Percentiles rank a stretch among this genome's conserved stretches.
phyloP scores from a whole-genome alignment of 306 rosid species.

The Vigna trinervia region DNA sequence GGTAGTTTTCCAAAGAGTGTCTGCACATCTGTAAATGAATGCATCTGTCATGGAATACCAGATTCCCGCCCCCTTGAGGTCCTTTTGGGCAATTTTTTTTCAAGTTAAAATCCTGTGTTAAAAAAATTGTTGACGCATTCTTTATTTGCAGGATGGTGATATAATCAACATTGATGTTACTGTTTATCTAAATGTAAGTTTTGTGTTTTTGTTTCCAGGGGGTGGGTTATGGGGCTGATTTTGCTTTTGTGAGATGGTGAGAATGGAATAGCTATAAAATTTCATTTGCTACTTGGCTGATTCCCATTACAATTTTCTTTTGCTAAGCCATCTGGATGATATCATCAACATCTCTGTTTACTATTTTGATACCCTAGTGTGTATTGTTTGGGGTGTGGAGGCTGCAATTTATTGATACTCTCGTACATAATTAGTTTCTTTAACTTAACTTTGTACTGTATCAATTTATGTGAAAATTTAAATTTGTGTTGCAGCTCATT shows the following conservation, averaged over 20 bases:
- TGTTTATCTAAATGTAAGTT: constrained; percentile 86
- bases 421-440: neutral
- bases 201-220: too few species aligned
- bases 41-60: constrained; percentile 97
- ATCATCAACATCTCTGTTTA: constrained; percentile 10
- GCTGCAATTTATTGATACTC: neutral
- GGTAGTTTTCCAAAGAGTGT: constrained; percentile 98
- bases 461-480: neutral
- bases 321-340: neutral
- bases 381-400: constrained; percentile 1
- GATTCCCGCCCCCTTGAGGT: constrained; percentile 93
- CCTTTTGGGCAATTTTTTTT: constrained; percentile 30
- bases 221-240: constrained; percentile 5
- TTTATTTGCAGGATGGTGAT: constrained; percentile 86
- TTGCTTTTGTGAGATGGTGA: constrained; percentile 5
- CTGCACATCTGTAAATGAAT: constrained; percentile 97
- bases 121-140: constrained; percentile 16
- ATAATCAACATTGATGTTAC: constrained; percentile 91
- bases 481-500: constrained; percentile 13
- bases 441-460: constrained; percentile 8
- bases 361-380: neutral
- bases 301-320: neutral
- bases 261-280: constrained; percentile 15
- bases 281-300: constrained; percentile 17
- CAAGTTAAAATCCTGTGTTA: neutral